Conservation (phyloP, 1,139 yeast genomes). For the Yamadazyma taylorii region DNA sequence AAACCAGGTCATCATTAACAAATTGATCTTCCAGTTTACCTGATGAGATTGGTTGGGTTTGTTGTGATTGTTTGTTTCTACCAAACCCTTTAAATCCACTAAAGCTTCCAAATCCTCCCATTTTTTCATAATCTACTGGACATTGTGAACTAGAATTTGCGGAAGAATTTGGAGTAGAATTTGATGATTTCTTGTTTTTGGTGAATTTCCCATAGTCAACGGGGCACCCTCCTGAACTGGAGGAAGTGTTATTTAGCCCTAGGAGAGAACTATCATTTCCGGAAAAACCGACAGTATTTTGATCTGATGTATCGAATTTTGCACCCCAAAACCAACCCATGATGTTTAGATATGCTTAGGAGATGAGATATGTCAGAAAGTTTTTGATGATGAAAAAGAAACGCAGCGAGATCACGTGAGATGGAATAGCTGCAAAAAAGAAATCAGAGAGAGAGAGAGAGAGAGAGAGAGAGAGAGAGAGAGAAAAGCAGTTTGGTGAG, state of each 20-base stretch:
- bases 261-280: no score
- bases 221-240: constrained; percentile 7
- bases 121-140: constrained; percentile 9
- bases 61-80: background rate
- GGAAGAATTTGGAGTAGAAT: constrained; percentile 6
- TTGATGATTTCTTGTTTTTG: background rate
- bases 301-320: constrained; percentile 11
- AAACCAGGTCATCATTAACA: constrained; percentile 21
- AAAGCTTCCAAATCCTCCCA: constrained; percentile 14
- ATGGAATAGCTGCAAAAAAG: background rate
- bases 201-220: background rate
- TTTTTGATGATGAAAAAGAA: background rate
- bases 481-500: no score
- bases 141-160: constrained; percentile 6
- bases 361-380: constrained; percentile 3
- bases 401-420: background rate
- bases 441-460: constrained; percentile 1
- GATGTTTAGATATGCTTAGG: background rate
- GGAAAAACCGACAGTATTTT: constrained; percentile 1
- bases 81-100: no score
- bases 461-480: background rate
- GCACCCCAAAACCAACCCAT: constrained; percentile 92
- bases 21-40: no score
- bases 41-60: constrained; percentile 21
- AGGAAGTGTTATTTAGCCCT: background rate